A percentile compares a stretch with the other conserved stretches of the same genome.
Evolutionary conservation across 2,329 filamentous ascomycete species (phyloP).

Genomic region (Botrytis aclada): DNA sequence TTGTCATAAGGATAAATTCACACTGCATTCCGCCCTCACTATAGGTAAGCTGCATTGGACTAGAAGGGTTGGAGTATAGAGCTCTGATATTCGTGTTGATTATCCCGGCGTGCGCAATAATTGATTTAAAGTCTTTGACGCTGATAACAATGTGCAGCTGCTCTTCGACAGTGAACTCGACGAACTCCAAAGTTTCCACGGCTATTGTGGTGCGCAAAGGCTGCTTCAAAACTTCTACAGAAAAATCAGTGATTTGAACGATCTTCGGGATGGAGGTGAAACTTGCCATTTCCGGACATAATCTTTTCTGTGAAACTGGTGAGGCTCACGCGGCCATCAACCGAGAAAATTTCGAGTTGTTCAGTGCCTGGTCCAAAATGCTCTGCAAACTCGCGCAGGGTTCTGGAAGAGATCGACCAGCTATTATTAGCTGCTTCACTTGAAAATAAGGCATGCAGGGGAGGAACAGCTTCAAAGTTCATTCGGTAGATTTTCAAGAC

Average conservation of each 20-base stretch:
- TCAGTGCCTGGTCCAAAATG: constrained; percentile 79
- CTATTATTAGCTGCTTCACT: constrained; percentile 61
- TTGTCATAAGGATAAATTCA: constrained; percentile 80
- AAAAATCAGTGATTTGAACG: constrained; percentile 19
- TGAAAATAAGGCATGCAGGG: constrained; percentile 74
- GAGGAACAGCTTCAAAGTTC: constrained; percentile 70
- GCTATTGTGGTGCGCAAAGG: constrained; percentile 77
- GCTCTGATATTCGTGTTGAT: constrained; percentile 64
- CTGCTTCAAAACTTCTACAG: constrained; percentile 71
- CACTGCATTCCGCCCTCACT: constrained; percentile 64
- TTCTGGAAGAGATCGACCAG: constrained; percentile 70
- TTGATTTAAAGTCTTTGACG: constrained; percentile 79
- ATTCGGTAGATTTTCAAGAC: constrained; percentile 75
- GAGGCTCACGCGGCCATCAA: constrained; percentile 67
- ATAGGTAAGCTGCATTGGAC: constrained; percentile 72
- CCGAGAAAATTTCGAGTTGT: constrained; percentile 73
- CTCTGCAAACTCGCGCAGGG: constrained; percentile 71
- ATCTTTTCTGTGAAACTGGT: constrained; percentile 81
- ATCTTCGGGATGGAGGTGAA: constrained; percentile 3
- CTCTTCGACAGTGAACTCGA: constrained; percentile 69
- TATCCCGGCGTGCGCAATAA: constrained; percentile 71
- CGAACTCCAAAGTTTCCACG: constrained; percentile 73
- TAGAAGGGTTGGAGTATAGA: constrained; percentile 66
- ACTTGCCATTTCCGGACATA: constrained; percentile 60
- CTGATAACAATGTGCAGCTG: constrained; percentile 76